Evolutionary conservation across 345 rosid species (phyloP).

Genomic region (Leavenworthia alabamica): DNA sequence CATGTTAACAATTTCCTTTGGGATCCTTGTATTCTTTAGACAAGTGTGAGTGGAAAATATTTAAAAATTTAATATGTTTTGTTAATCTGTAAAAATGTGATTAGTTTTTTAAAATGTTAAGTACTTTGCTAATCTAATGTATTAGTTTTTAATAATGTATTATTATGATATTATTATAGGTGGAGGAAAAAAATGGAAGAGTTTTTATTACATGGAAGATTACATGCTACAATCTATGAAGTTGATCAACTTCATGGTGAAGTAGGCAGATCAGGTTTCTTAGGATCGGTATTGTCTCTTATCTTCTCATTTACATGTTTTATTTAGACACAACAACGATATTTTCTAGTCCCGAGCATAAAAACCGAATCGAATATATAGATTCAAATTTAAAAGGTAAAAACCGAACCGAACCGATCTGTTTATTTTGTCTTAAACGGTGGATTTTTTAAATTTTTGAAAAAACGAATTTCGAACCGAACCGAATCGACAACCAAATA

Average conservation of each 20-base stretch:
- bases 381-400: too few relatives aligned
- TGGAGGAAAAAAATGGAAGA: constrained; percentile 52
- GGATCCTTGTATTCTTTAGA: neutral
- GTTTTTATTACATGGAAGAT: constrained; percentile 65
- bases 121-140: neutral
- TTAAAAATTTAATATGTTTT: too few relatives aligned
- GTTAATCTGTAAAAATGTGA: too few relatives aligned
- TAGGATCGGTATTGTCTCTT: constrained; percentile 48
- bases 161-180: constrained; percentile 4
- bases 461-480: too few relatives aligned
- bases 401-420: too few relatives aligned
- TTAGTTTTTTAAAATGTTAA: too few relatives aligned
- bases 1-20: neutral
- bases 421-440: too few relatives aligned
- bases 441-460: too few relatives aligned
- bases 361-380: too few relatives aligned
- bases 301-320: neutral
- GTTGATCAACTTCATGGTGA: constrained; percentile 51
- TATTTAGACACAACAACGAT: neutral
- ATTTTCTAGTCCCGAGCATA: too few relatives aligned
- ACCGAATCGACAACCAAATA: too few relatives aligned
- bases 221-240: constrained; percentile 87
- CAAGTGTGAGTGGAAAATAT: neutral
- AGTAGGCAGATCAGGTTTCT: constrained; percentile 52
- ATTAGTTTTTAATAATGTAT: neutral